Evolutionary conservation across 192 early-diverging fungal genomes (phyloP).

Genomic region (Allomyces macrogynus): DNA sequence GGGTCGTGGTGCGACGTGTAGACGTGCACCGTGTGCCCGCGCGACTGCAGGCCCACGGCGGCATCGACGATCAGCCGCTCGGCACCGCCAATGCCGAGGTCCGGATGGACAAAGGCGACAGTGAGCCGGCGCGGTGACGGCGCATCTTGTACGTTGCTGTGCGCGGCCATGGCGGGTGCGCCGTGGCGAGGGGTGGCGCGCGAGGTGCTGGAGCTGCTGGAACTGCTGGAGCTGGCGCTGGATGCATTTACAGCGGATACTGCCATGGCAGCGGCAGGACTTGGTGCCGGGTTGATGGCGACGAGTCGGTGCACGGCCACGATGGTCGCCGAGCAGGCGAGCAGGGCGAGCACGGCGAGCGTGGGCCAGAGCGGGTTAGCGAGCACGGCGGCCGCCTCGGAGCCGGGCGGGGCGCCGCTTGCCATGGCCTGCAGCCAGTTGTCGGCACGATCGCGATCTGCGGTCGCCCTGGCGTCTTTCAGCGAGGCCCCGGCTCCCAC

Average conservation of each 20-base stretch:
- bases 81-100: constrained; percentile 88
- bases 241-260: neutral
- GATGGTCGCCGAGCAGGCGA: too few relatives aligned
- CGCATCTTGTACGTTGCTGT: neutral
- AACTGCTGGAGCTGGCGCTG: neutral
- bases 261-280: neutral
- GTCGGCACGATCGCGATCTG: neutral
- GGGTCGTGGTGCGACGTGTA: constrained; percentile 85
- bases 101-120: constrained; percentile 77
- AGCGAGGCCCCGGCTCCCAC: neutral
- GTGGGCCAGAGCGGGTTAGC: neutral
- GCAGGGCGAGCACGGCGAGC: too few relatives aligned
- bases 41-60: constrained; percentile 52
- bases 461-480: too few relatives aligned
- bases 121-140: constrained; percentile 13
- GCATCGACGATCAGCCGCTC: constrained; percentile 88
- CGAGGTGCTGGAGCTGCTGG: neutral
- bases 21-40: constrained; percentile 57
- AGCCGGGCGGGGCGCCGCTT: neutral
- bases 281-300: neutral
- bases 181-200: neutral
- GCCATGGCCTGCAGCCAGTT: neutral
- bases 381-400: neutral
- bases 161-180: neutral
- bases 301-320: neutral